Evolutionary conservation across 441 rosid genomes (phyloP).

Genomic region (Kokia cookei): DNA sequence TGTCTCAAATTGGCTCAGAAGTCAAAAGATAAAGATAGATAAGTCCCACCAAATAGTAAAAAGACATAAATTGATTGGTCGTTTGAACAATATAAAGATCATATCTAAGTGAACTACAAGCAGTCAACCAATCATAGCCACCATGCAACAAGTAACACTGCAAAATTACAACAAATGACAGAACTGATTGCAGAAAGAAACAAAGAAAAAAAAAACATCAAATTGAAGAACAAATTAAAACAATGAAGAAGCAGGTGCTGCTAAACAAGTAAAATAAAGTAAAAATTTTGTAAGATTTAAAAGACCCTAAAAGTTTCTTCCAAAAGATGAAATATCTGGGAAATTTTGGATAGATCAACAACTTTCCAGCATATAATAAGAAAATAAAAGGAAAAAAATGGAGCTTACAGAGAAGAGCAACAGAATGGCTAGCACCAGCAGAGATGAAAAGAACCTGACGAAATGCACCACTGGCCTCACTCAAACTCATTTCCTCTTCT

Average conservation of each 20-base stretch:
- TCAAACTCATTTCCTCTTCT: constrained; percentile 32
- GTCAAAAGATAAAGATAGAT: background rate
- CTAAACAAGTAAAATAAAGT: background rate
- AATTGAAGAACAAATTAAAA: background rate
- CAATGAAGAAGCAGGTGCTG: background rate
- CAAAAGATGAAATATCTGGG: background rate
- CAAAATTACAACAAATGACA: background rate
- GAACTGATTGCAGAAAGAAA: background rate
- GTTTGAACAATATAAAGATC: background rate
- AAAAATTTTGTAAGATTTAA: background rate
- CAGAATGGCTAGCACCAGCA: constrained; percentile 96
- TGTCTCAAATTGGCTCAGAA: background rate
- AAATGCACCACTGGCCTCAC: constrained; percentile 37
- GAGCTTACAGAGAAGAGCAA: constrained; percentile 78
- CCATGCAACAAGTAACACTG: background rate
- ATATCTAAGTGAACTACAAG: background rate
- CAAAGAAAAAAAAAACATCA: background rate
- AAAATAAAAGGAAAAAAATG: background rate
- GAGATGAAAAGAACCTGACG: constrained; percentile 76
- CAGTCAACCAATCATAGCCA: background rate
- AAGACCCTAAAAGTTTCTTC: background rate
- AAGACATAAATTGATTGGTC: background rate
- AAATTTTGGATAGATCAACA: background rate
- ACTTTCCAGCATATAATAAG: background rate
- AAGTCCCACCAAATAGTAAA: background rate